Evolutionary conservation across 768 basidiomycete species (phyloP), one percentile per base, ranked within the genome.

Genomic region (Boletus rubescentipes): DNA sequence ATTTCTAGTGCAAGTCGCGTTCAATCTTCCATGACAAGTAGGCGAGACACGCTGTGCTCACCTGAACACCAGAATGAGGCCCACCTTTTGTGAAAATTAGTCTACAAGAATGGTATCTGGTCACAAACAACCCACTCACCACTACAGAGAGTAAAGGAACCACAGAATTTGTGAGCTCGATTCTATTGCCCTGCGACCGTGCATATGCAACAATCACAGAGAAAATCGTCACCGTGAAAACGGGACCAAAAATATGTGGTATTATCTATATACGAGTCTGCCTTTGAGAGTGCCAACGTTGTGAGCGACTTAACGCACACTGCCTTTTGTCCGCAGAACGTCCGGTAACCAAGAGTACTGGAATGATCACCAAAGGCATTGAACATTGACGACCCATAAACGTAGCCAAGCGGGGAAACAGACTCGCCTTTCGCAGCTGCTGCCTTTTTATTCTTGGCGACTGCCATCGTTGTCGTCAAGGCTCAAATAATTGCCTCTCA

Each of bases 271-370:
- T 5, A 21, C 20, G 16, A n/a, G 41, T 46, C 18, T 15, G 29
- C 38, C 53, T 32, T 66, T 36, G 47, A 35, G 45, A 38, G 34
- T 40, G 23, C 20, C 45, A 38, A 44, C 16, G 42, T 21, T 21
- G 16, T n/a, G 47, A 42, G 29, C 21, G 39, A 35, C 10, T 61
- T 14, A 16, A 75, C 86, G 61, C 67, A 92, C 89, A 59, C 87
- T 91, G 60, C 90, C 89, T 76, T 92, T 85, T 58, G 93, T 51
- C 37, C 92, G 82, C 40, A 94, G 75, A 18, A 94, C 89, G 70
- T 94, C 93, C 2, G 92, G 90, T 12, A 94, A 75, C 92, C 93
- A 95, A 15, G 89, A 90, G 67, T 91, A 92, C 89, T 91, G 53
- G 18, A 48, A 49, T 47, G 42, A 36, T 53, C 20, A 43, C 45